Percentiles rank a stretch among this genome's conserved stretches.
phyloP scores from a whole-genome alignment of 371 early-diverging fungal genomes.

The Lichtheimia hyalospora region DNA sequence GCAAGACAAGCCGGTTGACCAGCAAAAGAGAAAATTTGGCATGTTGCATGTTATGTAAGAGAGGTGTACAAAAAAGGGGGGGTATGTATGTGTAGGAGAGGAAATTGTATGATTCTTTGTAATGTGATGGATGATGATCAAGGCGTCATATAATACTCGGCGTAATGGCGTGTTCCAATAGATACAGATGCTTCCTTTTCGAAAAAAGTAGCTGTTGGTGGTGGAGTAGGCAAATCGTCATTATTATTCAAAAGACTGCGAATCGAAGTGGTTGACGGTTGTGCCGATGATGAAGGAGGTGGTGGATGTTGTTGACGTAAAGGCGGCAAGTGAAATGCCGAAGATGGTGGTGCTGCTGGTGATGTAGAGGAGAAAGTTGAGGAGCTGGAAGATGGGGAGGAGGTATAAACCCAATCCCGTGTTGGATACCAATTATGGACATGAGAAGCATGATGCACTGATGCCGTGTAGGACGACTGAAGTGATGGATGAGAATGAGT shows the following conservation, averaged over 20 bases:
- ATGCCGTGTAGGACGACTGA: too few species aligned
- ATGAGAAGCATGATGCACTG: conserved; percentile 15
- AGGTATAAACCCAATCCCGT: background rate
- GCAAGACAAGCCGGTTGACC: too few species aligned
- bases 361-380: conserved; percentile 3
- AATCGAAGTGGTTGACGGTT: conserved; percentile 29
- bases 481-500: too few species aligned
- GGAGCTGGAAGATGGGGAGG: background rate
- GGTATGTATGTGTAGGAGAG: too few species aligned
- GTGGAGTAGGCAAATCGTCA: conserved; percentile 17
- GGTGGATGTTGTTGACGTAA: conserved; percentile 9
- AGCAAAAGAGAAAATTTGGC: too few species aligned
- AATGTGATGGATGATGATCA: background rate
- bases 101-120: too few species aligned
- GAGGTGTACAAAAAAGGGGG: too few species aligned
- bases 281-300: conserved; percentile 21
- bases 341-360: conserved; percentile 10
- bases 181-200: conserved; percentile 5
- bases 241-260: conserved; percentile 31
- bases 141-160: conserved; percentile 1
- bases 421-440: conserved; percentile 16
- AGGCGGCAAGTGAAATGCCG: conserved; percentile 15
- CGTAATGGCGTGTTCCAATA: background rate
- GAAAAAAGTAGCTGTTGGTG: conserved; percentile 11
- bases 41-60: too few species aligned